Percentiles rank a stretch among this genome's conserved stretches.
These are phyloP conservation scores for Fusarium subtropicale DNA, from an alignment of 2,329 filamentous ascomycete genomes.

Conservation along the genomic window DNA sequence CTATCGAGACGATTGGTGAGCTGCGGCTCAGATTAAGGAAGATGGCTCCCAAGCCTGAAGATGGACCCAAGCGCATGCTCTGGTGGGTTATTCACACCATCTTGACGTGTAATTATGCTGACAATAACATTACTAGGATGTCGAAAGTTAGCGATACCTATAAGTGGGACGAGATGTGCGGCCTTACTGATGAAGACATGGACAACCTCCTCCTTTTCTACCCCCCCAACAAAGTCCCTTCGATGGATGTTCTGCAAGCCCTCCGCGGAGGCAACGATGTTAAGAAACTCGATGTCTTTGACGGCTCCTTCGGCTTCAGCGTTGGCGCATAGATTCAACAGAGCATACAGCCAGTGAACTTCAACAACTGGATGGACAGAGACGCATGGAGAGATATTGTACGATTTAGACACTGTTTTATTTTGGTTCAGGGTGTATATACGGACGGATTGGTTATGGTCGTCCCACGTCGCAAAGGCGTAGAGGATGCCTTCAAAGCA, in stretches of 20 bases:
- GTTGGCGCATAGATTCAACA: slow-evolving; percentile 56
- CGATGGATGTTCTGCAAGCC: slow-evolving; percentile 65
- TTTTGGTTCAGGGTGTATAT: slow-evolving; percentile 42
- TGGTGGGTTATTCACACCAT: slow-evolving; percentile 68
- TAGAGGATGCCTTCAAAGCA: slow-evolving; percentile 3
- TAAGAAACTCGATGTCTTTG: slow-evolving; percentile 65
- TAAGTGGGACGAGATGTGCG: slow-evolving; percentile 84
- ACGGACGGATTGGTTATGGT: slow-evolving; percentile 33
- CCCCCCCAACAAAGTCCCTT: slow-evolving; percentile 64
- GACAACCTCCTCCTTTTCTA: slow-evolving; percentile 84
- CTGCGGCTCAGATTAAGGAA: slow-evolving; percentile 82
- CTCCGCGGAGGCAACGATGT: slow-evolving; percentile 61
- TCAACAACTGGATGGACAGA: slow-evolving; percentile 2
- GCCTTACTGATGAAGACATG: slow-evolving; percentile 87
- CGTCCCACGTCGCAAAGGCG: neutral
- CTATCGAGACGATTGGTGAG: slow-evolving; percentile 85
- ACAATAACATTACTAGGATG: slow-evolving; percentile 71
- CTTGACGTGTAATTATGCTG: slow-evolving; percentile 3
- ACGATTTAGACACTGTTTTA: slow-evolving; percentile 34
- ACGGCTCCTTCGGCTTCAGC: slow-evolving; percentile 70
- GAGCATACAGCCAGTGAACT: neutral
- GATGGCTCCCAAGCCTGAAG: slow-evolving; percentile 76
- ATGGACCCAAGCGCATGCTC: slow-evolving; percentile 88
- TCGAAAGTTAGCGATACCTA: slow-evolving; percentile 89
- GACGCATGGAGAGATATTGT: slow-evolving; percentile 28